Percentiles rank a stretch among this genome's conserved stretches.
These are phyloP conservation scores for Talaromyces amestolkiae DNA, from an alignment of 2,329 filamentous ascomycete genomes.

Conservation along the genomic window DNA sequence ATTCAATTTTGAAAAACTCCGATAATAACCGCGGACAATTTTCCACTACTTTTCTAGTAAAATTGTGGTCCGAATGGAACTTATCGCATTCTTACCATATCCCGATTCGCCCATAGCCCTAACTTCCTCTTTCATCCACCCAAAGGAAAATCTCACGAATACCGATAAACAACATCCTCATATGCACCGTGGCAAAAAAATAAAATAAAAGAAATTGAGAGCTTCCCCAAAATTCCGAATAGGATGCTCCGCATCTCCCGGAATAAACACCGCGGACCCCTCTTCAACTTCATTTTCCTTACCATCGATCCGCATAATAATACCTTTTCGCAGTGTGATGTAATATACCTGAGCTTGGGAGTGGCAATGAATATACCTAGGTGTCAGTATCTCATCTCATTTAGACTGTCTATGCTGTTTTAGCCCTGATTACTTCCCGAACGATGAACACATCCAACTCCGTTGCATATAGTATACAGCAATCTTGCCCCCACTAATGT, in stretches of 20 bases:
- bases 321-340: background rate
- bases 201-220: background rate
- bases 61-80: background rate
- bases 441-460: too few relatives aligned
- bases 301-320: background rate
- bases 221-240: background rate
- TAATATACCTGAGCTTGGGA: background rate
- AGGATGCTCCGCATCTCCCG: background rate
- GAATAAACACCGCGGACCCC: background rate
- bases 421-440: too few relatives aligned
- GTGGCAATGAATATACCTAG: background rate
- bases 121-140: background rate
- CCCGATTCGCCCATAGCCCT: background rate
- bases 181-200: slow-evolving; percentile 1
- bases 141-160: background rate
- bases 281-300: background rate
- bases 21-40: background rate
- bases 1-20: too few relatives aligned
- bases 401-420: too few relatives aligned
- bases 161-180: background rate
- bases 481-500: too few relatives aligned
- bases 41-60: background rate
- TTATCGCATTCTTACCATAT: background rate
- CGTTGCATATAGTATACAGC: too few relatives aligned
- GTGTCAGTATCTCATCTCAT: too few relatives aligned